These are phyloP conservation scores for Chalciporus chontae DNA, from an alignment of 768 basidiomycete genomes.

Conservation along the genomic window DNA sequence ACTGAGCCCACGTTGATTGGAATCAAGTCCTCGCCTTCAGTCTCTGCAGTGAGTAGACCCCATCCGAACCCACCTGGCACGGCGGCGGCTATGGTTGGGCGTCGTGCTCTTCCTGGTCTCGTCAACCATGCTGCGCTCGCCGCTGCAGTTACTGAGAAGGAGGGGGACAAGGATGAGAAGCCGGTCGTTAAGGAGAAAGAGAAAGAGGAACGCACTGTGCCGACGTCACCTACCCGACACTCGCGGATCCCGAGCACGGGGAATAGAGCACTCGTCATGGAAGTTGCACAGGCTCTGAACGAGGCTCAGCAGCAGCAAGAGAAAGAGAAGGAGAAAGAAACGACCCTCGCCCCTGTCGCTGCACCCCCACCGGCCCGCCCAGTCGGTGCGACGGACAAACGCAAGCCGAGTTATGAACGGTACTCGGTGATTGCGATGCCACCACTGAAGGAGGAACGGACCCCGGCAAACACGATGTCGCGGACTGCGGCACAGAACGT, in stretches of 20 bases:
- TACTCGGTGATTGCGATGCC: slow-evolving; percentile 63
- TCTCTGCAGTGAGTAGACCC: neutral
- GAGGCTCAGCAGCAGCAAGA: slow-evolving; percentile 29
- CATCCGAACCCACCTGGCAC: slow-evolving; percentile 13
- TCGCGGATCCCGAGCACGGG: slow-evolving; percentile 65
- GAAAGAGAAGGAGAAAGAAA: neutral
- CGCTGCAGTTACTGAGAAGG: neutral
- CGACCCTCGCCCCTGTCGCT: neutral
- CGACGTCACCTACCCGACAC: slow-evolving; percentile 40
- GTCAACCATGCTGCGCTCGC: slow-evolving; percentile 8
- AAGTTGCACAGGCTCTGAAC: slow-evolving; percentile 62
- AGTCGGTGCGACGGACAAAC: slow-evolving; percentile 43
- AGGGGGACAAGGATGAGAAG: neutral
- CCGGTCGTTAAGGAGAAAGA: slow-evolving; percentile 16
- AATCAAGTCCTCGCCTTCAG: slow-evolving; percentile 20
- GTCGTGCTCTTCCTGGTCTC: slow-evolving; percentile 43
- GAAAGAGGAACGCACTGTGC: slow-evolving; percentile 14
- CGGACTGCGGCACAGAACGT: slow-evolving; percentile 20
- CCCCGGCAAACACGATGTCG: slow-evolving; percentile 54
- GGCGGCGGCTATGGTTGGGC: slow-evolving; percentile 32
- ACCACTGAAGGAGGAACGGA: slow-evolving; percentile 63
- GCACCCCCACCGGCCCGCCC: neutral
- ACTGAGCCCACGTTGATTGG: slow-evolving; percentile 31
- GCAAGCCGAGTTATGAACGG: slow-evolving; percentile 64
- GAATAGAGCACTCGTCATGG: slow-evolving; percentile 71